Base-by-base conservation (phyloP, 257 asterid species). In the Fraxinus anomala region DNA sequence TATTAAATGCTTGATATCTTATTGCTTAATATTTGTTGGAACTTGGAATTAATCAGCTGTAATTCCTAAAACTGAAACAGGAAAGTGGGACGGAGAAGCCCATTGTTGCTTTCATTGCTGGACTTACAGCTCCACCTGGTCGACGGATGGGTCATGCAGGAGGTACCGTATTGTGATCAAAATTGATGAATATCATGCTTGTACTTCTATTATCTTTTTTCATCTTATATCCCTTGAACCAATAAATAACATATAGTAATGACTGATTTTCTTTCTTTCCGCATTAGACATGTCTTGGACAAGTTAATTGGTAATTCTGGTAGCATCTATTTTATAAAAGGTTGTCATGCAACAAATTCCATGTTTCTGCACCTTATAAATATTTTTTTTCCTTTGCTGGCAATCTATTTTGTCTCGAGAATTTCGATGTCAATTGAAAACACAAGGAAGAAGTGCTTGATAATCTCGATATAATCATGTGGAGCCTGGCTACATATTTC, bases 111-210 rank as follows among this genome's bases (percentile, higher is more conserved):
- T 94, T 95, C 81, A 95, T 93, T 80, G 99, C 99, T 78, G 99
- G 99, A 81, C 98, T 95, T 80, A 95, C 99, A 72, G 99, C 99
- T 81, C 99, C 99, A 73, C 99, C 98, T 74, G 99, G 99, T 65
- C 90, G 99, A 77, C 88, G 98, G 78, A 95, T 95, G 99, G 99
- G 98, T 70, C 99, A 95, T 74, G 99, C 98, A 72, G 99, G 99
- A 91, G 99, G 98, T 95, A 91, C 47, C 47, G 0, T 40, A 40
- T 40, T 2, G 3, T 13, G 13, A 40, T 40, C 47, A 10, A 40
- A 40, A 40, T 40, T 40, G 47, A 40, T 2, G 47, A 40, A 40
- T 9, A 9, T 7, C 14, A 40, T 40, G 47, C 73, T 70, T 66
- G 12, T 36, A 24, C 28, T 63, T 31, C 34, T 75, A 37, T 31